These are phyloP conservation scores for Puccinia novopanici DNA, from an alignment of 1,284 basidiomycete species.

Conservation along the genomic window DNA sequence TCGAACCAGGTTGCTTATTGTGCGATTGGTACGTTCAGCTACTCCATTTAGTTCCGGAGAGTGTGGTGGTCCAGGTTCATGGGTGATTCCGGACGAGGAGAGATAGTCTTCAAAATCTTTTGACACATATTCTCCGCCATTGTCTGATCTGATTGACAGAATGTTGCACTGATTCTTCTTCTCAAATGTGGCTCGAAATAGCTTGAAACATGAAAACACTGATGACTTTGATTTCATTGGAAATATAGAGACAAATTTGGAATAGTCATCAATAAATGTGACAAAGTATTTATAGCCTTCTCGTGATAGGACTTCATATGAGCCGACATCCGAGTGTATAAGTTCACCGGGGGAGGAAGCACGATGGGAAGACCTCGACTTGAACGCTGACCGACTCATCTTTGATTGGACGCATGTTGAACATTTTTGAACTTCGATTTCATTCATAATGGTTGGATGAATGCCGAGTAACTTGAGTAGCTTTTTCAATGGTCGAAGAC, in stretches of 20 bases:
- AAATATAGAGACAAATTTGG: neutral
- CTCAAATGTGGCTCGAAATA: too few relatives aligned
- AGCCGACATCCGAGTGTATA: neutral
- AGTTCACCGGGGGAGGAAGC: neutral
- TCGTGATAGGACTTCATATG: neutral
- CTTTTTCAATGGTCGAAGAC: neutral
- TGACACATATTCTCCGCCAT: slow-evolving; percentile 49
- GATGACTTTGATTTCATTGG: too few relatives aligned
- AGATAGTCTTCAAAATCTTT: slow-evolving; percentile 22
- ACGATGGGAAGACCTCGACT: neutral
- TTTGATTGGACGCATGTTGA: neutral
- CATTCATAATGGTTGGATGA: neutral
- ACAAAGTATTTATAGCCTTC: too few relatives aligned
- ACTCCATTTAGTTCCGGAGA: slow-evolving; percentile 49
- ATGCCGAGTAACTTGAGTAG: neutral
- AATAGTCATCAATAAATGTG: slow-evolving; percentile 7
- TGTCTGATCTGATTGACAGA: slow-evolving; percentile 42
- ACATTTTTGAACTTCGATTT: slow-evolving; percentile 1
- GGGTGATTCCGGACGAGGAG: slow-evolving; percentile 33
- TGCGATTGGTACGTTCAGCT: neutral
- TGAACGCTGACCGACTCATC: neutral
- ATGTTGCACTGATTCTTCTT: neutral
- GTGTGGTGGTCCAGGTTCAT: slow-evolving; percentile 39
- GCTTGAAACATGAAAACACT: too few relatives aligned
- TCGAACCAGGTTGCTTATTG: slow-evolving; percentile 1